Base-by-base conservation (phyloP, 2,329 filamentous ascomycete genomes). In the Ambrosiella cleistominuta region DNA sequence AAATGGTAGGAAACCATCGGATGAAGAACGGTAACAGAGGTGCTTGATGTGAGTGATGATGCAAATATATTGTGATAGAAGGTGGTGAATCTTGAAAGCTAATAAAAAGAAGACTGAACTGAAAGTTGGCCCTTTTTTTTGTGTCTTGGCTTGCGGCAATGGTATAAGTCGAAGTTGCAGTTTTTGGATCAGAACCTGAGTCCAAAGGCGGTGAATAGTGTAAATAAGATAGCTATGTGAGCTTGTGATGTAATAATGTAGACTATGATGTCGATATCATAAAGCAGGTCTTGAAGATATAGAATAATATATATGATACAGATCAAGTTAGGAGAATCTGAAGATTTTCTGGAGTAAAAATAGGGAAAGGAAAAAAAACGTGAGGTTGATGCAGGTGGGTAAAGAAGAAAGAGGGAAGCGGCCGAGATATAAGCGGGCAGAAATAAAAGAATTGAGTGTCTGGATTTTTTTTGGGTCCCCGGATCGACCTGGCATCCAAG, bases 1-100 rank as follows among this genome's bases (percentile, higher is more conserved):
- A 61, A 61, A 3, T 56, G 59, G 17, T 54, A 56, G 27, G 52
- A 56, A 15, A 61, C 59, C 59, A 61, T 61, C 35, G 52, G 15
- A 53, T 11, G 9, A 27, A 51, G 19, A 9, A 51, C 45, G 38
- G 47, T 17, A 53, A 17, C 11, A 45, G n/a, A 19, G 36, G 36
- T 39, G 51, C 35, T 15, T 17, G 35, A 8, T 39, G 13, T n/a
- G 35, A 36, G 35, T 54, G 39, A 42, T 42, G 38, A 54, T 55
- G 44, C 8, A n/a, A 36, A 49, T 38, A 27, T 35, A 27, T 36
- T 7, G 42, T 47, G 15, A 51, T 15, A 35, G 6, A 19, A 49
- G 15, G 27, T 51, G 47, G 17, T 51, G 27, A 35, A 11, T 15
- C 9, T n/a, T 15, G 47, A 51, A 51, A 17, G 19, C 7, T 2